Evolutionary conservation across 306 rosid genomes (phyloP).

Genomic region (Urtica urens): DNA sequence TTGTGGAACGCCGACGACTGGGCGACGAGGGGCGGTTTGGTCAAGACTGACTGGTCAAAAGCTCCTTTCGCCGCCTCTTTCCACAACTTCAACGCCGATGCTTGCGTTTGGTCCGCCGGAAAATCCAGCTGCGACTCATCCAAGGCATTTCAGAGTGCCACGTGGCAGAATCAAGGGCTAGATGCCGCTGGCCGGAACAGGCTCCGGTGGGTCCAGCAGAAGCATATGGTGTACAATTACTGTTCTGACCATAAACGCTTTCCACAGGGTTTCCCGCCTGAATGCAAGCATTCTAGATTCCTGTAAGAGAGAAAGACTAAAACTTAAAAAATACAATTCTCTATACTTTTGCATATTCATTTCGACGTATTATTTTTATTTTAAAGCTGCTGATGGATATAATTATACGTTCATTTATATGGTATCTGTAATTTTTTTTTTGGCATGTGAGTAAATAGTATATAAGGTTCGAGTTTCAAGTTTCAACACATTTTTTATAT

Average conservation of each 20-base stretch:
- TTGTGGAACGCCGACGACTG: slow-evolving; percentile 27
- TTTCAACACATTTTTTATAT: too few relatives aligned
- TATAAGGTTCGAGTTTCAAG: too few relatives aligned
- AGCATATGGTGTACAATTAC: slow-evolving; percentile 40
- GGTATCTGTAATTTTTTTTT: not conserved
- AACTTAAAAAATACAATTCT: too few relatives aligned
- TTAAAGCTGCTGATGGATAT: too few relatives aligned
- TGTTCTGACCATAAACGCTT: slow-evolving; percentile 35
- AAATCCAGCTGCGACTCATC: slow-evolving; percentile 11
- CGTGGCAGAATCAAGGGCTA: slow-evolving; percentile 27
- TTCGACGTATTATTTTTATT: too few relatives aligned
- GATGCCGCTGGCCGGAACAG: slow-evolving; percentile 28
- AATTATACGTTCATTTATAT: not conserved
- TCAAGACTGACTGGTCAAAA: slow-evolving; percentile 22
- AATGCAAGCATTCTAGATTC: slow-evolving; percentile 28
- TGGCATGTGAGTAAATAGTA: too few relatives aligned
- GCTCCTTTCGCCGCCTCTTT: slow-evolving; percentile 31
- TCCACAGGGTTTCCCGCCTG: slow-evolving; percentile 32
- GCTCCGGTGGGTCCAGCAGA: slow-evolving; percentile 37
- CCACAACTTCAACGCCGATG: slow-evolving; percentile 20
- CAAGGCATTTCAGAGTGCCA: not conserved
- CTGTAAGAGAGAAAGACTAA: too few relatives aligned
- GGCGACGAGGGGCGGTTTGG: slow-evolving; percentile 32
- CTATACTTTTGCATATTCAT: too few relatives aligned
- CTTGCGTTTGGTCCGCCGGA: slow-evolving; percentile 14